Conservation (phyloP, 345 rosid species). For the Populus nigra region DNA sequence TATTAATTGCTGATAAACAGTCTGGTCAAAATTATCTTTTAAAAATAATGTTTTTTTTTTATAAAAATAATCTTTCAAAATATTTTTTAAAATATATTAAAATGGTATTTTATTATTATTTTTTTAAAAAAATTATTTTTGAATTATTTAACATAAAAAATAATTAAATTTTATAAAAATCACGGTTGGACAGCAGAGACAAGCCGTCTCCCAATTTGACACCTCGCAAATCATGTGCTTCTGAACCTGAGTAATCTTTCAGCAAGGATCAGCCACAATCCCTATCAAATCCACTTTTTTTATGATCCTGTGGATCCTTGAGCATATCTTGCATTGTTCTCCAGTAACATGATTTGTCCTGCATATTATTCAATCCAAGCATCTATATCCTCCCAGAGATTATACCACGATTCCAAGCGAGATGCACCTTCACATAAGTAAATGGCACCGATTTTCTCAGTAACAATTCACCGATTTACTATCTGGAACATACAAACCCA, state of each 20-base stretch:
- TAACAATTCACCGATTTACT: neutral
- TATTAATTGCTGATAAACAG: neutral
- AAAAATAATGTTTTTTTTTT: neutral
- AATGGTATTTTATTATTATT: too few species aligned
- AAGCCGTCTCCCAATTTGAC: neutral
- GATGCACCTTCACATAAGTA: neutral
- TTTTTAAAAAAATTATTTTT: too few species aligned
- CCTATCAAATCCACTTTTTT: neutral
- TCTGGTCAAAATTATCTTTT: neutral
- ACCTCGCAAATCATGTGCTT: conserved; percentile 17
- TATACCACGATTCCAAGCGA: neutral
- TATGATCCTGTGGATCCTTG: neutral
- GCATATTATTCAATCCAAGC: neutral
- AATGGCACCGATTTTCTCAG: neutral
- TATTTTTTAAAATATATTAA: too few species aligned
- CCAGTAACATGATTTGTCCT: neutral
- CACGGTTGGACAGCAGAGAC: too few species aligned
- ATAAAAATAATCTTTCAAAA: too few species aligned
- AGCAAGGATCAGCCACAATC: neutral
- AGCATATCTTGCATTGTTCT: neutral
- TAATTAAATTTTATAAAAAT: too few species aligned
- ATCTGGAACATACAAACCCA: too few species aligned
- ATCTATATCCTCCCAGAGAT: neutral
- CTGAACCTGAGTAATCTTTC: neutral
- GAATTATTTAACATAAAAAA: too few species aligned